Conservation (phyloP, 129 eudicot species). For the Artemisia tridentata region DNA sequence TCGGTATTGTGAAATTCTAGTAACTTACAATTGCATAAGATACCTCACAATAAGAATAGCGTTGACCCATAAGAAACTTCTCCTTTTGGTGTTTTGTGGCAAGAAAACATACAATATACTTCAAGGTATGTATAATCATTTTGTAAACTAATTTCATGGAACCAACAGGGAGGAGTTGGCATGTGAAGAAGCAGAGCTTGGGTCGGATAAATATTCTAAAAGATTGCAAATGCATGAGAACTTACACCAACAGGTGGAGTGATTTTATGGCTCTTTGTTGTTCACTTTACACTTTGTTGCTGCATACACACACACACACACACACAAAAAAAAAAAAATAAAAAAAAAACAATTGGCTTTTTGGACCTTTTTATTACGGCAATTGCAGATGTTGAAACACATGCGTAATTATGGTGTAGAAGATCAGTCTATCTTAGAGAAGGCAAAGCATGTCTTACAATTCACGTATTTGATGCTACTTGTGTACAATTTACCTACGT, state of each 20-base stretch:
- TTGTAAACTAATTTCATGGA: neutral
- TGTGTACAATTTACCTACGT: neutral
- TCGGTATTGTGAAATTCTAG: neutral
- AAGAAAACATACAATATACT: constrained; percentile 8
- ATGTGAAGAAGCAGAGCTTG: constrained; percentile 99
- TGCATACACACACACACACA: too few species aligned
- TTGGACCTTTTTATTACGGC: constrained; percentile 44
- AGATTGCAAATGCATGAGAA: constrained; percentile 56
- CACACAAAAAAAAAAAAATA: too few species aligned
- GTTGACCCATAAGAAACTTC: neutral
- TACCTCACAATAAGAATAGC: neutral
- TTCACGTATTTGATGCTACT: neutral
- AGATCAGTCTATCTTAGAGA: constrained; percentile 80
- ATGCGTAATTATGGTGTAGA: constrained; percentile 72
- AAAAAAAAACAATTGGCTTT: too few species aligned
- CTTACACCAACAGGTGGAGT: constrained; percentile 60
- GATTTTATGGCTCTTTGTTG: neutral
- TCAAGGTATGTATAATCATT: neutral
- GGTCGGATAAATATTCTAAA: constrained; percentile 74
- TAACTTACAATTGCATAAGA: neutral
- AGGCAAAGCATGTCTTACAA: constrained; percentile 29
- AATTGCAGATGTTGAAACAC: constrained; percentile 86
- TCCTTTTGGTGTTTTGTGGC: constrained; percentile 3
- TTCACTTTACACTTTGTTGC: neutral
- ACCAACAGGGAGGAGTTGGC: constrained; percentile 87